Evolutionary conservation across 1,139 yeast species (phyloP), one percentile per base, ranked within the genome.

Genomic region (Geotrichum restrictum): DNA sequence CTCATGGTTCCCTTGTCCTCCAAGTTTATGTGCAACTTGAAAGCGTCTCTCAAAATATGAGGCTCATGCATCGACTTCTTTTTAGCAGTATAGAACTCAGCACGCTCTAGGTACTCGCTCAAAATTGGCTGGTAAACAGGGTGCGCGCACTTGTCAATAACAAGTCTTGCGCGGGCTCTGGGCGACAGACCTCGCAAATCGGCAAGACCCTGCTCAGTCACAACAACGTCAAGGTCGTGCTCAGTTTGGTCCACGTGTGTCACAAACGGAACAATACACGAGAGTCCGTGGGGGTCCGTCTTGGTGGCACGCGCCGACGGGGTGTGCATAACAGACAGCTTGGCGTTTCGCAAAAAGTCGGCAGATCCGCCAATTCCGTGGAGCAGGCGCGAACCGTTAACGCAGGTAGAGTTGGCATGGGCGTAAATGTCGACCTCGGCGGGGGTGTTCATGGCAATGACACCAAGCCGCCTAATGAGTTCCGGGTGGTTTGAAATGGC

Each of bases 381-480:
- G 70, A 93, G 81, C 98, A 93, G 93, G 73, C 95, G 84, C 53
- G 97, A 88, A 56, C 98, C 98, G 74, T 85, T 81, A 55, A 93
- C 98, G 69, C 88, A 88, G 56, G 98, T 93, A 24, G 98, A 91
- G 78, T 93, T 93, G 51, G 98, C 98, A 69, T 93, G 98, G n/a
- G 89, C 98, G 66, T 93, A 93, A 57, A 93, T 85, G 71, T 93
- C 98, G 59, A 91, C 95, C 74, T 93, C 98, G 51, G 93, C 98
- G 14, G 98, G 98, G 13, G 98, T 93, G 74, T 93, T 93, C 98
- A 93, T 91, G 60, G 98, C 98, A 70, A 93, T 93, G 61, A 88
- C 95, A 69, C 98, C 98, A 60, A 93, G 78, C 75, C 98, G 85
- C 75, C 98, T 85, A 66, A 93, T 91, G 64, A 93, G 76, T 75